phyloP scores from a whole-genome alignment of 2,329 filamentous ascomycete species.

The Trichoderma atroviride region DNA sequence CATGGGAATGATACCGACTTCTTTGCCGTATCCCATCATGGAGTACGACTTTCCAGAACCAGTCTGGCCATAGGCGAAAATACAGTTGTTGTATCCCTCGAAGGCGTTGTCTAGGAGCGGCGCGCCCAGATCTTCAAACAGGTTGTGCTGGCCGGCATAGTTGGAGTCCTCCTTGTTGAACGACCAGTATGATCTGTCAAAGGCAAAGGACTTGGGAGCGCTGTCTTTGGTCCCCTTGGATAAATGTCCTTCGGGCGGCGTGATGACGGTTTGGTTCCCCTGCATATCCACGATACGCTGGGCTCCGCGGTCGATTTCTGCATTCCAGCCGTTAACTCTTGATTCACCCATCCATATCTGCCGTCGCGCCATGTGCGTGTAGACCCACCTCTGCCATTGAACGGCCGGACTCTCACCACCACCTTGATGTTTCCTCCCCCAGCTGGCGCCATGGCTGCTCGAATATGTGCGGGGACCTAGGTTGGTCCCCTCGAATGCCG shows the following conservation, averaged over 20 bases:
- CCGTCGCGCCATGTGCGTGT: conserved; percentile 4
- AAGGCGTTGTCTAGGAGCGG: conserved; percentile 98
- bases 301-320: conserved; percentile 87
- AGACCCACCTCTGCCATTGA: conserved; percentile 84
- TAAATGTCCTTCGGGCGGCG: conserved; percentile 65
- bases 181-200: conserved; percentile 98
- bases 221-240: conserved; percentile 70
- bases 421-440: conserved; percentile 99
- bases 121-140: conserved; percentile 85
- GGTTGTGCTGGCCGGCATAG: conserved; percentile 86
- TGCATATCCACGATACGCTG: conserved; percentile 99
- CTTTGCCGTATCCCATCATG: conserved; percentile 99
- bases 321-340: conserved; percentile 30
- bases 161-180: conserved; percentile 80
- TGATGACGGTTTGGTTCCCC: conserved; percentile 84
- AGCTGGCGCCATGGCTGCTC: conserved; percentile 48
- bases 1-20: conserved; percentile 91
- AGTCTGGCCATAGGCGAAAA: conserved; percentile 98
- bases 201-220: conserved; percentile 84
- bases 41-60: conserved; percentile 98
- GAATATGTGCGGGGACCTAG: conserved; percentile 41
- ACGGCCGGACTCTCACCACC: conserved; percentile 93
- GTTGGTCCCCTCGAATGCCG: conserved; percentile 39
- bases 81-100: conserved; percentile 98
- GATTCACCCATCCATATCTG: not conserved